These are phyloP conservation scores for Dunaliella sp. DNA, from an alignment of 139 green algal genomes.

Conservation along the genomic window DNA sequence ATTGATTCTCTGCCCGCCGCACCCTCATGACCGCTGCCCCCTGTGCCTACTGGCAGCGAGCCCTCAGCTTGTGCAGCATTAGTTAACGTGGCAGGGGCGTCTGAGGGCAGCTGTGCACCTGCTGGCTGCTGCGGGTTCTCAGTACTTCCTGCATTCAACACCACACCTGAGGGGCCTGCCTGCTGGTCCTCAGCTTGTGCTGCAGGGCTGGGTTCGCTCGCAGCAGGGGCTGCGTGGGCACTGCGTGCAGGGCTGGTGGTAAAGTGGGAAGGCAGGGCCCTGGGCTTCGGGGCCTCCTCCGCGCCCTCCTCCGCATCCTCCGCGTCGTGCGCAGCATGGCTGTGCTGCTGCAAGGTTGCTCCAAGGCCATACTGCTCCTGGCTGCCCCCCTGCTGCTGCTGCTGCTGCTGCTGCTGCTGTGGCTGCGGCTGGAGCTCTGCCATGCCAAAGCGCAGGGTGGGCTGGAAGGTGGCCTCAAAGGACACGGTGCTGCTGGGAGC, in stretches of 20 bases:
- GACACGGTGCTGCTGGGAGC: background rate
- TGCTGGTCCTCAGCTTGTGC: conserved; percentile 24
- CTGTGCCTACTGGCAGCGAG: too few relatives aligned
- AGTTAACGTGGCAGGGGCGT: too few relatives aligned
- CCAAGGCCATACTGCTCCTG: background rate
- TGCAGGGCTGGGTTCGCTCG: background rate
- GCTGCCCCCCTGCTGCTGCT: background rate
- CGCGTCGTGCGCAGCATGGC: background rate
- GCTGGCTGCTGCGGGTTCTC: conserved; percentile 4
- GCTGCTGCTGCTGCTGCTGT: conserved; percentile 19
- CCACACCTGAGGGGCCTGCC: too few relatives aligned
- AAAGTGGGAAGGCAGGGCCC: conserved; percentile 9
- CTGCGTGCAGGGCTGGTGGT: conserved; percentile 11
- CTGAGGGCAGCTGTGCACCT: background rate
- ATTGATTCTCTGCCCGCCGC: too few relatives aligned
- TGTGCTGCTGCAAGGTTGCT: background rate
- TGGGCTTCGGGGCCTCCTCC: conserved; percentile 25
- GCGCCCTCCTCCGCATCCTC: background rate
- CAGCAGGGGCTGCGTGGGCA: background rate
- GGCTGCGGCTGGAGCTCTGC: conserved; percentile 17
- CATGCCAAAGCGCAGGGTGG: background rate
- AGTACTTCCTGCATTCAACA: too few relatives aligned
- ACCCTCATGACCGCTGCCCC: too few relatives aligned
- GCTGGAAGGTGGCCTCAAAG: background rate
- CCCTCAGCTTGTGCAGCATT: too few relatives aligned